A percentile compares a stretch with the other conserved stretches of the same genome.
These are phyloP conservation scores for Barnettozyma botsteinii DNA, from an alignment of 805 yeast genomes.

Conservation along the genomic window DNA sequence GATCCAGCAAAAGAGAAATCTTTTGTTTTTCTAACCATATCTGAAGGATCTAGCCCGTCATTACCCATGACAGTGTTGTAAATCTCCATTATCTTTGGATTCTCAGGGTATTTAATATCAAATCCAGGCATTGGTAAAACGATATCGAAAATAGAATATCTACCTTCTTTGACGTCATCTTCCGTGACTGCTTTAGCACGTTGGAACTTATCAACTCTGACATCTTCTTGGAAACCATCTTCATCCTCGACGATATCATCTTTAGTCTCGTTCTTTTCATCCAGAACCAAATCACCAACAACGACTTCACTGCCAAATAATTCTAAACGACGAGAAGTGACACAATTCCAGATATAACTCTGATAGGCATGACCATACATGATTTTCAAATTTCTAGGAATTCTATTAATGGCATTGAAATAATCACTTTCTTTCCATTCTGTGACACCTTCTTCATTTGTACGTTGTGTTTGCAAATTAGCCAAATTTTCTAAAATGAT, in stretches of 20 bases:
- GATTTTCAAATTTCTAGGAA: slow-evolving; percentile 85
- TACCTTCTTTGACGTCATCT: slow-evolving; percentile 57
- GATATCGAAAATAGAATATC: slow-evolving; percentile 69
- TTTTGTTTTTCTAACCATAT: slow-evolving; percentile 77
- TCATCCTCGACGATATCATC: no score
- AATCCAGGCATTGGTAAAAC: slow-evolving; percentile 97
- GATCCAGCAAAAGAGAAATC: slow-evolving; percentile 93
- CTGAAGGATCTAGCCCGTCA: slow-evolving; percentile 78
- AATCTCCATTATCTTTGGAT: slow-evolving; percentile 49
- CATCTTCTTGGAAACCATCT: slow-evolving; percentile 66
- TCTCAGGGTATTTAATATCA: slow-evolving; percentile 81
- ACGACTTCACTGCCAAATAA: slow-evolving; percentile 64
- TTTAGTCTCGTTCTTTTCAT: slow-evolving; percentile 19
- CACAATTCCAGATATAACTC: slow-evolving; percentile 90
- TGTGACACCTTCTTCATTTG: slow-evolving; percentile 26
- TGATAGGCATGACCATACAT: slow-evolving; percentile 99
- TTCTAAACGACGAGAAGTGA: slow-evolving; percentile 70
- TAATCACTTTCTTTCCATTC: slow-evolving; percentile 49
- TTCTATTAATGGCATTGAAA: slow-evolving; percentile 75
- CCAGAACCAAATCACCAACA: slow-evolving; percentile 75
- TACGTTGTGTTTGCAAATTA: slow-evolving; percentile 39
- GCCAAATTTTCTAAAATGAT: slow-evolving; percentile 59
- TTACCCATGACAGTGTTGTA: slow-evolving; percentile 69
- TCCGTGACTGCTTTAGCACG: slow-evolving; percentile 73
- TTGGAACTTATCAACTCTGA: slow-evolving; percentile 46